Base-by-base conservation (phyloP, 1,284 basidiomycete species). In the Microbotryum scabiosae region DNA sequence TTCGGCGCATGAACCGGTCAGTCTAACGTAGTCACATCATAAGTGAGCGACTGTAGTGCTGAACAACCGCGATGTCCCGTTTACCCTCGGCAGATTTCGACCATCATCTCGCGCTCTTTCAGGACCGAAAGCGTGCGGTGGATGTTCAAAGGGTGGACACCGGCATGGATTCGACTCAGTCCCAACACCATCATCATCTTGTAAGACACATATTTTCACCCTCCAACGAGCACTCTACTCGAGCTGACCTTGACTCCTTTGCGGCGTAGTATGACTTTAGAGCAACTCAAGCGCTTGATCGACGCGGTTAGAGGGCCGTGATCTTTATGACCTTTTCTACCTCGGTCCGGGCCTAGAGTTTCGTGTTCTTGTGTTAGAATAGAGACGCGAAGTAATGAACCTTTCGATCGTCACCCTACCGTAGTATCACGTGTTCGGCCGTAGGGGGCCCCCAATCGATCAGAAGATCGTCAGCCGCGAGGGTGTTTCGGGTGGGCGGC, bases 41-140 rank as follows among this genome's bases (percentile, higher is more conserved):
- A 30, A n/a, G 28, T 46, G 49, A 10, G 18, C 20, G 16, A 18
- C 26, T 9, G 32, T 51, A 46, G 55, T 52, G 60, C 54, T 61
- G 53, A 51, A 55, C 28, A 28, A 44, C 47, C n/a, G 36, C 16
- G 36, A 41, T 41, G 14, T 41, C 16, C 49, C 49, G 30, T 10
- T 30, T 7, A 30, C 30, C n/a, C 28, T 45, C 68, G 85, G 80
- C 87, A 86, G 20, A 85, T 88, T 2, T 64, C 89, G 30, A 79
- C 75, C 12, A 84, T 89, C 53, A 89, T 93, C 73, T 78, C 80
- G 36, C 72, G 79, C 9, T 87, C 88, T 52, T 80, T 93, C 67
- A 80, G 81, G 63, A 85, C 78, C 65, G 90, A 94, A 74, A 91
- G 90, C 7, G 74, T 87, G 5, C 84, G 85, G 80, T 93, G 91